Percentiles rank a stretch among this genome's conserved stretches.
Conservation (phyloP, 2,329 filamentous ascomycete species). For the Sporothrix variecibatus region DNA sequence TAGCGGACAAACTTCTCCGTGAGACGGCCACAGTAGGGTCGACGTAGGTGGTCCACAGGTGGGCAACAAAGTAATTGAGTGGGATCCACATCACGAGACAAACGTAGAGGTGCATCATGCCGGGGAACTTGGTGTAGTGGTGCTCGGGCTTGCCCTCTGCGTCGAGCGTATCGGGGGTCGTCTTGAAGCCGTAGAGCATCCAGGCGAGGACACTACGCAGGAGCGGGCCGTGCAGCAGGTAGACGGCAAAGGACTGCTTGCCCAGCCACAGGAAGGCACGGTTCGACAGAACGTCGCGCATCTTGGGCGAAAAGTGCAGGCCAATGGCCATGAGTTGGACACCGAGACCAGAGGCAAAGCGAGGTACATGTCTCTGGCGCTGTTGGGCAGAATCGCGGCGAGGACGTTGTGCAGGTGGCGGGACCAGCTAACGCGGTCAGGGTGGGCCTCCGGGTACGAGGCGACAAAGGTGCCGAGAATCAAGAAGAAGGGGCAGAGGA, state of each 20-base stretch:
- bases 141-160: constrained; percentile 39
- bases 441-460: constrained; percentile 60
- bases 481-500: constrained; percentile 53
- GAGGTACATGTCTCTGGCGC: constrained; percentile 50
- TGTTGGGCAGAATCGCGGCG: constrained; percentile 46
- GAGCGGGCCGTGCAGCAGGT: constrained; percentile 63
- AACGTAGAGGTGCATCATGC: constrained; percentile 41
- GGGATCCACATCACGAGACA: constrained; percentile 49
- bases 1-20: constrained; percentile 42
- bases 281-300: constrained; percentile 56
- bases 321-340: constrained; percentile 50
- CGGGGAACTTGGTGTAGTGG: constrained; percentile 37
- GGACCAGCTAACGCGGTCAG: constrained; percentile 58
- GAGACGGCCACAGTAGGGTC: constrained; percentile 52
- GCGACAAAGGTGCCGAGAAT: constrained; percentile 57
- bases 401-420: constrained; percentile 46
- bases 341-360: constrained; percentile 44
- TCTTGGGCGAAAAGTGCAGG: constrained; percentile 53
- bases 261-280: constrained; percentile 62
- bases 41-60: constrained; percentile 55
- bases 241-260: constrained; percentile 65
- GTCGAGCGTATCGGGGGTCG: constrained; percentile 41
- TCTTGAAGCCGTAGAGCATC: constrained; percentile 55
- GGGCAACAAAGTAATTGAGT: constrained; percentile 48
- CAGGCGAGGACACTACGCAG: constrained; percentile 61